Evolutionary conservation across 805 yeast species (phyloP).

Genomic region (Monosporozyma aerobia): DNA sequence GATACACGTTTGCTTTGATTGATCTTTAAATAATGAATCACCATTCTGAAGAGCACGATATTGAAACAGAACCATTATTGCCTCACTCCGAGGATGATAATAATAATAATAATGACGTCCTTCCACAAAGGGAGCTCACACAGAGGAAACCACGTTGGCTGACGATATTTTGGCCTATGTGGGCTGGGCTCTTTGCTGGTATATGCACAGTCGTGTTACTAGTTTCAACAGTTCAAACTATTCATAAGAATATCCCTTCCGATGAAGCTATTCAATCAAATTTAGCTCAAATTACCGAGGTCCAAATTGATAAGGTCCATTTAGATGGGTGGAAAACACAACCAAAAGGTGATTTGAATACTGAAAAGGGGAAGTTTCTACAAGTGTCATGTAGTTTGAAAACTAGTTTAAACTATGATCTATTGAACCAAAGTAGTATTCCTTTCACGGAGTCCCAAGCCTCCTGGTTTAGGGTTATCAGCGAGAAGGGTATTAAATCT

Average conservation of each 20-base stretch:
- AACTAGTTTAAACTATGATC: slow-evolving; percentile 15
- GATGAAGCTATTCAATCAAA: slow-evolving; percentile 12
- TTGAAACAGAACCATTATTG: slow-evolving; percentile 18
- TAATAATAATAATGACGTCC: not conserved
- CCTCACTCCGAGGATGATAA: not conserved
- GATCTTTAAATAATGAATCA: not conserved
- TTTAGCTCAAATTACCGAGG: slow-evolving; percentile 14
- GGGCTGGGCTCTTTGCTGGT: not conserved
- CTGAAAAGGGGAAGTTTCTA: slow-evolving; percentile 16
- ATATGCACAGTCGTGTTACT: not conserved
- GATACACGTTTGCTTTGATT: not conserved
- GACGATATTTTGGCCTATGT: not conserved
- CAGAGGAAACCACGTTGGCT: not conserved
- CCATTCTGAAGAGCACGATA: slow-evolving; percentile 1
- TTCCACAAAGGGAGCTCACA: not conserved
- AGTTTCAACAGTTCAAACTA: not conserved
- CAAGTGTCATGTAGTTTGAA: slow-evolving; percentile 12
- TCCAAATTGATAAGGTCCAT: slow-evolving; percentile 14
- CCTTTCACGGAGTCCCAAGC: not conserved
- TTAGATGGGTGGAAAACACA: slow-evolving; percentile 25
- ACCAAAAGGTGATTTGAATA: slow-evolving; percentile 9
- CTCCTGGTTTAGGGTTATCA: slow-evolving; percentile 8
- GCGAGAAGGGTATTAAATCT: slow-evolving; percentile 13
- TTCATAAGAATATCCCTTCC: not conserved
- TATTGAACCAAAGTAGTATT: slow-evolving; percentile 7